Evolutionary conservation across 2,329 filamentous ascomycete species (phyloP).

Genomic region (Neofusicoccum laricinum): DNA sequence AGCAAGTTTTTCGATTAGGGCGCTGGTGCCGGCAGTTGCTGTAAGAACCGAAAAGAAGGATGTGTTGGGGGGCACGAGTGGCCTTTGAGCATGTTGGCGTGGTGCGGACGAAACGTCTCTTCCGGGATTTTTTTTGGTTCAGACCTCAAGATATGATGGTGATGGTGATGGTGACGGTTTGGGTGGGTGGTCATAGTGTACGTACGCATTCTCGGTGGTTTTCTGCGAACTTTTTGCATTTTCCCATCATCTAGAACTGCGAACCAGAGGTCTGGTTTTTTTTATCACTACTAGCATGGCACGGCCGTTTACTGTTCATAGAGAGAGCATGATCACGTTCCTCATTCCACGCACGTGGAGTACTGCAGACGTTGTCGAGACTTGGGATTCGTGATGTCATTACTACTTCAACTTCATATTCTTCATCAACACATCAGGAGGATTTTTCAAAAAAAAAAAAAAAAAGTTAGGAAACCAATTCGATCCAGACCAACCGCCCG

Average conservation of each 20-base stretch:
- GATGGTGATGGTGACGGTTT: too few species aligned
- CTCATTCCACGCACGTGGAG: too few species aligned
- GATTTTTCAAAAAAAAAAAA: not conserved
- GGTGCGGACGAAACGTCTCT: too few species aligned
- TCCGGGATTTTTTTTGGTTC: too few species aligned
- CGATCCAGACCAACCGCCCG: not conserved
- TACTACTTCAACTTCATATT: not conserved
- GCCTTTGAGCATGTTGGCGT: too few species aligned
- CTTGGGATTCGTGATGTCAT: not conserved
- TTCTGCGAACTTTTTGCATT: too few species aligned
- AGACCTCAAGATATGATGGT: too few species aligned
- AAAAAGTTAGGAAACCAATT: not conserved
- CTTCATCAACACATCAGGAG: not conserved
- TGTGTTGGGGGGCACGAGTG: too few species aligned
- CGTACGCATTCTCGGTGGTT: not conserved
- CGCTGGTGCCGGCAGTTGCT: too few species aligned
- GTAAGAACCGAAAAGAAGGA: not conserved
- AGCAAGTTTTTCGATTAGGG: conserved; percentile 61
- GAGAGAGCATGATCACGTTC: not conserved
- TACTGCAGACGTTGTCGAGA: not conserved
- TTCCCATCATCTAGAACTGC: too few species aligned
- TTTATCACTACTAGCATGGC: too few species aligned
- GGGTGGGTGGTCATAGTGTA: not conserved
- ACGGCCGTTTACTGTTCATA: not conserved
- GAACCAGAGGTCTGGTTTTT: too few species aligned